Conservation (phyloP, 768 basidiomycete species). For the Epithele typhae region DNA sequence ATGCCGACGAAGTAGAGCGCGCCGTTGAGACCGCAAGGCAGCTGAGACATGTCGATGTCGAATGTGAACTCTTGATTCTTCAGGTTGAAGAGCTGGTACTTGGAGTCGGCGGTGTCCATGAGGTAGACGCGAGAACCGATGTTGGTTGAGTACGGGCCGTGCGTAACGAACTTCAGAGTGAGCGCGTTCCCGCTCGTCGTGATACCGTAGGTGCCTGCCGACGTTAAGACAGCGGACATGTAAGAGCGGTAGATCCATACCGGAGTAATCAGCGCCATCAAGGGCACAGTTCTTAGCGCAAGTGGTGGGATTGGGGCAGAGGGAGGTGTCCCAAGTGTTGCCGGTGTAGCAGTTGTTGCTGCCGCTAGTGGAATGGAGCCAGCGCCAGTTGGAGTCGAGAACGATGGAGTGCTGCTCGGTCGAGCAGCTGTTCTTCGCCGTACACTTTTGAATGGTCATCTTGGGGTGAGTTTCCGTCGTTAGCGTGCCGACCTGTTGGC, state of each 20-base stretch:
- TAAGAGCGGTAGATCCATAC: conserved; percentile 2
- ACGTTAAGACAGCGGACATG: background rate
- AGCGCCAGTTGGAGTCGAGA: conserved; percentile 50
- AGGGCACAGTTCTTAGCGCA: conserved; percentile 38
- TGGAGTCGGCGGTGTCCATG: conserved; percentile 33
- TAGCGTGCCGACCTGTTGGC: conserved; percentile 47
- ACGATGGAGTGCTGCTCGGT: conserved; percentile 17
- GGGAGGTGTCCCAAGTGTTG: conserved; percentile 47
- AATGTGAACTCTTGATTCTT: conserved; percentile 55
- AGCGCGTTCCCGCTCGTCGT: conserved; percentile 29
- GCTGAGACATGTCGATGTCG: conserved; percentile 54
- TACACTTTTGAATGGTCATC: conserved; percentile 44
- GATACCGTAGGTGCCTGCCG: conserved; percentile 32
- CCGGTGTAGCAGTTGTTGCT: conserved; percentile 50
- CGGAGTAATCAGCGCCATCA: conserved; percentile 33
- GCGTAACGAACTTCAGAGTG: conserved; percentile 31
- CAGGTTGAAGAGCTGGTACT: conserved; percentile 48
- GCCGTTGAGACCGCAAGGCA: conserved; percentile 58
- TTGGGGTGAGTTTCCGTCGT: conserved; percentile 45
- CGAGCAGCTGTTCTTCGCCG: conserved; percentile 36
- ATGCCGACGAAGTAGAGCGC: conserved; percentile 59
- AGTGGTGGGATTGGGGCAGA: conserved; percentile 46
- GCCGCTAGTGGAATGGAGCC: conserved; percentile 31
- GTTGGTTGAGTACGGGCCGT: conserved; percentile 23
- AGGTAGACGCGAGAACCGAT: conserved; percentile 45